Percentiles rank a stretch among this genome's conserved stretches.
Conservation (phyloP, 495 filamentous ascomycete genomes). For the Aspergillus sparsus region DNA sequence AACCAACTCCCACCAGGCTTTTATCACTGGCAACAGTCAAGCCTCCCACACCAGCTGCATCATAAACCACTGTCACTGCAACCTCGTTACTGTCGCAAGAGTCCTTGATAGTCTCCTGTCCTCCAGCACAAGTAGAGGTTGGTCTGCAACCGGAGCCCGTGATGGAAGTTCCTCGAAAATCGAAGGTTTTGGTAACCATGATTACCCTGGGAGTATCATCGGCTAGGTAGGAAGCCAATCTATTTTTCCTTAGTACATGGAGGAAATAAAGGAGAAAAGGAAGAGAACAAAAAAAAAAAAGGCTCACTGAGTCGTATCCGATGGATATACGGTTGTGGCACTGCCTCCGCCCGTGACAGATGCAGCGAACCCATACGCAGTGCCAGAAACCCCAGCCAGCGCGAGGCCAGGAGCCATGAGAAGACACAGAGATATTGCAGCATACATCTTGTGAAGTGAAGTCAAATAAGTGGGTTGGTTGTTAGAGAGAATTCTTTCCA, state of each 20-base stretch:
- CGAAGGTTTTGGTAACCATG: background rate
- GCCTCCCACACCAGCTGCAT: slow-evolving; percentile 4
- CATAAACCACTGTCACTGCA: background rate
- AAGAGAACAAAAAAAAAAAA: background rate
- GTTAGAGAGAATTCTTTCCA: too few relatives aligned
- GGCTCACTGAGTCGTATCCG: background rate
- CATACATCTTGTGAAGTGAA: too few relatives aligned
- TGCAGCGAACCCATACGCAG: background rate
- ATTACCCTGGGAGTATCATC: background rate
- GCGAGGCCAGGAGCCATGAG: background rate
- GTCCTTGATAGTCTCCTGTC: background rate
- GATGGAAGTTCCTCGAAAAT: background rate
- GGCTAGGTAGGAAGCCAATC: background rate
- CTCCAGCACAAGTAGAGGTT: background rate
- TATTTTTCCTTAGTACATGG: background rate
- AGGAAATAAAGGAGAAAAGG: background rate
- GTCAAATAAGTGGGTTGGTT: too few relatives aligned
- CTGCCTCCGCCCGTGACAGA: background rate
- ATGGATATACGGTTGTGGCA: background rate
- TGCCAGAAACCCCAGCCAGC: background rate
- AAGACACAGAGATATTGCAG: background rate
- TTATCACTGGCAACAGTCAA: slow-evolving; percentile 5
- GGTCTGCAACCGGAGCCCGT: background rate
- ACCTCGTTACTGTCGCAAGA: background rate
- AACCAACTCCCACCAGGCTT: slow-evolving; percentile 5